Evolutionary conservation across 805 yeast species (phyloP).

Genomic region (Kurtzmaniella fragi): DNA sequence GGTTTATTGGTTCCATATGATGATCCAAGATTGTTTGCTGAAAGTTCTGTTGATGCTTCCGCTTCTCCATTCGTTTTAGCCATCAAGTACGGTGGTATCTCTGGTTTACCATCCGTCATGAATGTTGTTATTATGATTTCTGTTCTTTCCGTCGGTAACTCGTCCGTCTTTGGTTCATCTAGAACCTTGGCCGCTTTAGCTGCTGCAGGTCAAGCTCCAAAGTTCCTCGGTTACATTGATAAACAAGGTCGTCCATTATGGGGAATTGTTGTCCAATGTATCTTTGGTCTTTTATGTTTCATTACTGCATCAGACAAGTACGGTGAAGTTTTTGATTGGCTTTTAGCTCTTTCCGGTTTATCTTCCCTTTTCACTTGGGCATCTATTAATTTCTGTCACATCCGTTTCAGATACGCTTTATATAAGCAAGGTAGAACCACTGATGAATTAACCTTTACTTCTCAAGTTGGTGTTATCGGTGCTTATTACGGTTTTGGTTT

Average conservation of each 20-base stretch:
- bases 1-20: conserved; percentile 52
- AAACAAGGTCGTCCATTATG: conserved; percentile 46
- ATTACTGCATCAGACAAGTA: conserved; percentile 22
- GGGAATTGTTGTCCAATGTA: conserved; percentile 35
- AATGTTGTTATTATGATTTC: conserved; percentile 37
- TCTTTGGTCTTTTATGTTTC: conserved; percentile 41
- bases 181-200: conserved; percentile 45
- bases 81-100: conserved; percentile 28
- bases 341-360: conserved; percentile 45
- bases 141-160: conserved; percentile 39
- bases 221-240: conserved; percentile 40
- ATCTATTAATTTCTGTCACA: conserved; percentile 38
- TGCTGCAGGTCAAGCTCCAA: conserved; percentile 43
- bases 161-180: conserved; percentile 35
- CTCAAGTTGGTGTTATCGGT: conserved; percentile 67
- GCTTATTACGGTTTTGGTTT: conserved; percentile 57
- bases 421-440: conserved; percentile 58
- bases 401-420: conserved; percentile 57
- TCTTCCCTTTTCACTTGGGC: conserved; percentile 48
- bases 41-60: conserved; percentile 14
- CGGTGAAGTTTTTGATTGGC: conserved; percentile 41
- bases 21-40: conserved; percentile 21
- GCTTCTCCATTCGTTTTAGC: conserved; percentile 30
- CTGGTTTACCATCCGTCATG: conserved; percentile 36
- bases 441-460: conserved; percentile 60